These are phyloP conservation scores for Physcomitrellopsis africana DNA, from an alignment of 225 moss, liverwort and hornwort genomes.

Conservation along the genomic window DNA sequence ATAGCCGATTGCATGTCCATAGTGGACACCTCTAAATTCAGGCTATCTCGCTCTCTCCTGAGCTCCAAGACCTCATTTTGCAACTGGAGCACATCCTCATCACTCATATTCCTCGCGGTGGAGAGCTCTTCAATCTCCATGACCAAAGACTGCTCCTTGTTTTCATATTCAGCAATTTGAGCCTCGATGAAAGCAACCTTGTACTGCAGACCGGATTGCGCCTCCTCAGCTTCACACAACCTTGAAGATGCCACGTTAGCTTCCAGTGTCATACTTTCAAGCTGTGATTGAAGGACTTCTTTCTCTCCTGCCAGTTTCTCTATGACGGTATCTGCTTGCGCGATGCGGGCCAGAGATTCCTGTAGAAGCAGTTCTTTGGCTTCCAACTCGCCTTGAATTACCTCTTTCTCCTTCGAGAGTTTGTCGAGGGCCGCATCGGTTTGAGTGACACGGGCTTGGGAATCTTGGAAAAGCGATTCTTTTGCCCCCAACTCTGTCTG, in stretches of 20 bases:
- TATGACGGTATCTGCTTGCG: conserved; percentile 27
- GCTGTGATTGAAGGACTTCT: conserved; percentile 25
- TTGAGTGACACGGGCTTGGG: no score
- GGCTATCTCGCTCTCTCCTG: conserved; percentile 55
- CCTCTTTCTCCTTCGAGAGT: no score
- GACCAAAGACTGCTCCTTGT: conserved; percentile 43
- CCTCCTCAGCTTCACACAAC: conserved; percentile 46
- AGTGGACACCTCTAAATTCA: conserved; percentile 53
- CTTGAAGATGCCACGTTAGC: conserved; percentile 35
- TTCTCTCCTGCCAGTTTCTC: conserved; percentile 41
- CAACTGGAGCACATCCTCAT: conserved; percentile 43
- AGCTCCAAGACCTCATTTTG: conserved; percentile 48
- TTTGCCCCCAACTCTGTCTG: no score
- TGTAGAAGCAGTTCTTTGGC: conserved; percentile 15
- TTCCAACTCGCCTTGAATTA: conserved; percentile 13
- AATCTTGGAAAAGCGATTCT: no score
- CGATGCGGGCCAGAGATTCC: conserved; percentile 27
- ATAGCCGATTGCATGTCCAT: conserved; percentile 68
- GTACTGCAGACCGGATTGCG: conserved; percentile 31
- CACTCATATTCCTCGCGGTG: conserved; percentile 40
- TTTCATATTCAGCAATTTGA: conserved; percentile 45
- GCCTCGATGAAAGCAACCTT: conserved; percentile 40
- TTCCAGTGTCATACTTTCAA: conserved; percentile 44
- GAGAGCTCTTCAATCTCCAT: conserved; percentile 48
- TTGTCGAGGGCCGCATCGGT: no score